Evolutionary conservation across 257 asterid genomes (phyloP).

Genomic region (Plectranthus barbatus): DNA sequence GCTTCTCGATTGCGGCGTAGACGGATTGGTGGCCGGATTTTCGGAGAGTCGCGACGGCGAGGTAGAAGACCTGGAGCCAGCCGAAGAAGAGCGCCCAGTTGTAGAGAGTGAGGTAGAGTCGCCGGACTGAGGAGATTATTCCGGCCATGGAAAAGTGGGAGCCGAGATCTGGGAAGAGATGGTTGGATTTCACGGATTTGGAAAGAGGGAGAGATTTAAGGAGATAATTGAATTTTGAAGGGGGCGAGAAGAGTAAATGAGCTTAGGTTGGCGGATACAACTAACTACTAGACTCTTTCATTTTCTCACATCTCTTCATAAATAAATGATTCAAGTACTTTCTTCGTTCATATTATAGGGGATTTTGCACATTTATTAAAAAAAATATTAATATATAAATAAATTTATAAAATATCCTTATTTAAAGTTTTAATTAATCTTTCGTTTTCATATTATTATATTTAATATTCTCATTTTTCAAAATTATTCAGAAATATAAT

Average conservation of each 20-base stretch:
- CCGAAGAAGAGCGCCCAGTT: slow-evolving; percentile 79
- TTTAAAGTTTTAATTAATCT: too few relatives aligned
- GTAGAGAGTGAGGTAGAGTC: slow-evolving; percentile 65
- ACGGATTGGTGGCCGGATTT: slow-evolving; percentile 66
- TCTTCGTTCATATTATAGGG: too few relatives aligned
- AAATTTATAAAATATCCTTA: too few relatives aligned
- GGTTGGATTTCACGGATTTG: background rate
- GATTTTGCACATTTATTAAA: too few relatives aligned
- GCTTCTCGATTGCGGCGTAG: slow-evolving; percentile 71
- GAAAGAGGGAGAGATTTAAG: background rate
- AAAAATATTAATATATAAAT: too few relatives aligned
- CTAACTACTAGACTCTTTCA: too few relatives aligned
- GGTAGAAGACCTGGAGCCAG: slow-evolving; percentile 81
- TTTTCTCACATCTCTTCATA: background rate
- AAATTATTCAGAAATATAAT: too few relatives aligned
- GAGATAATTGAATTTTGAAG: background rate
- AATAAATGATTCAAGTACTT: too few relatives aligned
- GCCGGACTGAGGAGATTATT: slow-evolving; percentile 35
- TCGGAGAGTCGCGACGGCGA: slow-evolving; percentile 43
- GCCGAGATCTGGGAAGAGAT: background rate
- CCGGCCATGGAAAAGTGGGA: slow-evolving; percentile 46
- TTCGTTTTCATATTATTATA: too few relatives aligned
- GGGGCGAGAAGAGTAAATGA: slow-evolving; percentile 11
- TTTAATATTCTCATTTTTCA: too few relatives aligned
- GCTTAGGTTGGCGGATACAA: slow-evolving; percentile 22